phyloP scores from a whole-genome alignment of 371 early-diverging fungal genomes.

The Mortierella sp. region DNA sequence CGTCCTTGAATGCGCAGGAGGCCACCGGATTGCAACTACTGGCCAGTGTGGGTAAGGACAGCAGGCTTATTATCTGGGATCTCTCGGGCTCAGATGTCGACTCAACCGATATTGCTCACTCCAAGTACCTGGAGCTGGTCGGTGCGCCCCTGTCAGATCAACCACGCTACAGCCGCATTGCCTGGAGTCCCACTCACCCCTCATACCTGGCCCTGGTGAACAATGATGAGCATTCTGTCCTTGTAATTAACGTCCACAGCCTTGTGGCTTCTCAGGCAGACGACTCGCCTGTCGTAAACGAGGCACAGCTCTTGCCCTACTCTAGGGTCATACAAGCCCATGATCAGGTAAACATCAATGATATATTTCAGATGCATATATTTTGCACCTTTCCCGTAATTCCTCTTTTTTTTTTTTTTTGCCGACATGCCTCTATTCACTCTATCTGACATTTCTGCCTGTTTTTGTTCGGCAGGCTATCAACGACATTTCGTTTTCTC shows the following conservation, averaged over 20 bases:
- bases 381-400: too few species aligned
- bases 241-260: conserved; percentile 37
- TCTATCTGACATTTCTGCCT: too few species aligned
- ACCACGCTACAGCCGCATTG: conserved; percentile 39
- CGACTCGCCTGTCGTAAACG: conserved; percentile 21
- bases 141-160: conserved; percentile 35
- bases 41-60: conserved; percentile 54
- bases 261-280: conserved; percentile 21
- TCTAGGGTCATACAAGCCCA: conserved; percentile 45
- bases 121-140: conserved; percentile 37
- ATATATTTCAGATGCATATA: too few species aligned
- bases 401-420: neutral
- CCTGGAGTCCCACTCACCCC: conserved; percentile 38
- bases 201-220: conserved; percentile 51
- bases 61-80: conserved; percentile 56
- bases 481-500: conserved; percentile 56
- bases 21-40: conserved; percentile 34
- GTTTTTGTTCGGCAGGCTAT: conserved; percentile 26
- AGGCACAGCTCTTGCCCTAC: conserved; percentile 30
- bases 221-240: conserved; percentile 47
- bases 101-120: conserved; percentile 47
- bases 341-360: too few species aligned
- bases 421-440: neutral
- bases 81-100: conserved; percentile 52
- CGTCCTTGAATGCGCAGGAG: conserved; percentile 9